Percentiles rank a stretch among this genome's conserved stretches.
Conservation (phyloP, 2,329 filamentous ascomycete genomes). For the Ophiognomonia clavigignenti-juglandacearum region DNA sequence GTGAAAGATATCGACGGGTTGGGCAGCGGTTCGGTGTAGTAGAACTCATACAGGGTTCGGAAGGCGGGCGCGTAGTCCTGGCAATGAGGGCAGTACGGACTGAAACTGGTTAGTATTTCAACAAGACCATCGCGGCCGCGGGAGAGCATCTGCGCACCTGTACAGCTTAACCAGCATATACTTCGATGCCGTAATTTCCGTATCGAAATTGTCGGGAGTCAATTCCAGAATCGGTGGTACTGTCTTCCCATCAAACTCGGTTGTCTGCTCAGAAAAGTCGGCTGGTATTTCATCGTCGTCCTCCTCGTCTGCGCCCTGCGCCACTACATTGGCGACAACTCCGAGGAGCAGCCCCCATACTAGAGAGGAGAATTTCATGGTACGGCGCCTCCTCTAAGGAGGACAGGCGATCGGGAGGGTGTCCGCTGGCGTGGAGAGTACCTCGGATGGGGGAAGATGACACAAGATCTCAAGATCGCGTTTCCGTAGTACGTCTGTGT, state of each 20-base stretch:
- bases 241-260: slow-evolving; percentile 60
- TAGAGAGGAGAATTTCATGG: slow-evolving; percentile 40
- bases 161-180: slow-evolving; percentile 59
- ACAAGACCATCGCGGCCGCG: slow-evolving; percentile 3
- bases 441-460: not conserved
- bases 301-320: slow-evolving; percentile 14
- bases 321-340: slow-evolving; percentile 33
- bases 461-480: slow-evolving; percentile 3
- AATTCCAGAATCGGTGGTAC: slow-evolving; percentile 63
- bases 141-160: slow-evolving; percentile 45
- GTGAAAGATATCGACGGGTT: slow-evolving; percentile 59
- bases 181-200: slow-evolving; percentile 48
- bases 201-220: slow-evolving; percentile 51
- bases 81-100: slow-evolving; percentile 68
- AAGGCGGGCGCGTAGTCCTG: slow-evolving; percentile 74
- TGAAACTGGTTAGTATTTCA: slow-evolving; percentile 29
- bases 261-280: slow-evolving; percentile 36
- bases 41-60: slow-evolving; percentile 94
- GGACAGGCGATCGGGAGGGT: not conserved
- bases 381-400: slow-evolving; percentile 11
- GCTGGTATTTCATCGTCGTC: slow-evolving; percentile 30
- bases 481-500: slow-evolving; percentile 11
- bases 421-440: not conserved
- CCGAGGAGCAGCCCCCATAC: slow-evolving; percentile 39
- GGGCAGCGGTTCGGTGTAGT: slow-evolving; percentile 77